phyloP scores from a whole-genome alignment of 768 basidiomycete genomes.

The Auriscalpium vulgare region DNA sequence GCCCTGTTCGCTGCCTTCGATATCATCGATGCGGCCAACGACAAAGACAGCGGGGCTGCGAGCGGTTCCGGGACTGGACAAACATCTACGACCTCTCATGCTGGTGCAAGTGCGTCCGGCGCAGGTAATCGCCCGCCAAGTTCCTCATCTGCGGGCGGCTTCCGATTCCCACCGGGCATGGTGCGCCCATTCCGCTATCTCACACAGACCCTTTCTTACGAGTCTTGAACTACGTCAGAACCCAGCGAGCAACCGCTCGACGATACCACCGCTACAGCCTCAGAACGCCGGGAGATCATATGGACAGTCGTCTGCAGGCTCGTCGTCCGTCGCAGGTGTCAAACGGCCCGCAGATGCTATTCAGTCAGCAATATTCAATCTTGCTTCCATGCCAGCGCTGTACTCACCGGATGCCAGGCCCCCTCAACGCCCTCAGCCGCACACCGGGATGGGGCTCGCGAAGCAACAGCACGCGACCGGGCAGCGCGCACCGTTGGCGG shows the following conservation, averaged over 20 bases:
- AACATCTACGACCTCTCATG: background rate
- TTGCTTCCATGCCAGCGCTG: background rate
- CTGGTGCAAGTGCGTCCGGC: background rate
- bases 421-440: background rate
- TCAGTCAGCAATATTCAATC: conserved; percentile 1
- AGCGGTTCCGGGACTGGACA: background rate
- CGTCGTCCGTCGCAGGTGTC: background rate
- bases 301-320: conserved; percentile 1
- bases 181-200: background rate
- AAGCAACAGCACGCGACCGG: conserved; percentile 5
- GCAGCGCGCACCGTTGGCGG: conserved; percentile 3
- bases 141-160: background rate
- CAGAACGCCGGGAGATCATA: background rate
- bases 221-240: background rate
- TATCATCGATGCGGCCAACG: conserved; percentile 30
- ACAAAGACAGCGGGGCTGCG: background rate
- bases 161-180: background rate
- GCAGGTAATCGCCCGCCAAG: background rate
- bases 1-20: conserved; percentile 51
- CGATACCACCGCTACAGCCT: background rate
- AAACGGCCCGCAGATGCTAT: conserved; percentile 11
- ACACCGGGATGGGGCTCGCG: background rate
- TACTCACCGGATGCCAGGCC: background rate
- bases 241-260: background rate
- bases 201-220: background rate